phyloP scores from a whole-genome alignment of 2,329 filamentous ascomycete genomes.

The Simplicillium aogashimaense region DNA sequence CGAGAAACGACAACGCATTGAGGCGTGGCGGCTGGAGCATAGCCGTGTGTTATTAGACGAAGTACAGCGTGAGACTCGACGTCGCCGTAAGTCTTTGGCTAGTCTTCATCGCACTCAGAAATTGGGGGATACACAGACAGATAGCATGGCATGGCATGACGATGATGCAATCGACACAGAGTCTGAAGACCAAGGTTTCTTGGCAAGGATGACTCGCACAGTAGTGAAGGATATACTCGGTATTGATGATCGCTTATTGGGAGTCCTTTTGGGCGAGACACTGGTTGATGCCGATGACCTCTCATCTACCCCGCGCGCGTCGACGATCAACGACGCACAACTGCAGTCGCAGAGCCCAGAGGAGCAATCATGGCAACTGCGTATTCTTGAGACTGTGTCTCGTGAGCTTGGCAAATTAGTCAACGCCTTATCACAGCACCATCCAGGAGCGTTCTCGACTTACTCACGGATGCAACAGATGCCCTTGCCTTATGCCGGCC shows the following conservation, averaged over 20 bases:
- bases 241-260: constrained; percentile 76
- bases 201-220: constrained; percentile 72
- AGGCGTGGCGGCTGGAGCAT: constrained; percentile 87
- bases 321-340: constrained; percentile 19
- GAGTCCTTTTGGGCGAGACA: constrained; percentile 77
- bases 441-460: constrained; percentile 81
- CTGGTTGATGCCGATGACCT: constrained; percentile 41
- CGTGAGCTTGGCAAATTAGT: constrained; percentile 78
- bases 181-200: constrained; percentile 56
- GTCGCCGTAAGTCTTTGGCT: constrained; percentile 53
- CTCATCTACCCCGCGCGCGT: constrained; percentile 36
- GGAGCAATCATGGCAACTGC: constrained; percentile 58
- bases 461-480: constrained; percentile 58
- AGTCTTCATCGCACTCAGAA: constrained; percentile 24
- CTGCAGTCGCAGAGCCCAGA: constrained; percentile 15
- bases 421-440: constrained; percentile 65
- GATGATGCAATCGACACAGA: constrained; percentile 33
- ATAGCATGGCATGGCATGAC: constrained; percentile 42
- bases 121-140: constrained; percentile 21
- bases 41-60: constrained; percentile 77
- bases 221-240: constrained; percentile 86
- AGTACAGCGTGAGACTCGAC: constrained; percentile 74
- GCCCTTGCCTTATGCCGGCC: constrained; percentile 67
- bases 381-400: constrained; percentile 74
- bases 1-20: constrained; percentile 75